Evolutionary conservation across 129 eudicot genomes (phyloP), one percentile per base, ranked within the genome.

Genomic region (Helianthus tuberosus): DNA sequence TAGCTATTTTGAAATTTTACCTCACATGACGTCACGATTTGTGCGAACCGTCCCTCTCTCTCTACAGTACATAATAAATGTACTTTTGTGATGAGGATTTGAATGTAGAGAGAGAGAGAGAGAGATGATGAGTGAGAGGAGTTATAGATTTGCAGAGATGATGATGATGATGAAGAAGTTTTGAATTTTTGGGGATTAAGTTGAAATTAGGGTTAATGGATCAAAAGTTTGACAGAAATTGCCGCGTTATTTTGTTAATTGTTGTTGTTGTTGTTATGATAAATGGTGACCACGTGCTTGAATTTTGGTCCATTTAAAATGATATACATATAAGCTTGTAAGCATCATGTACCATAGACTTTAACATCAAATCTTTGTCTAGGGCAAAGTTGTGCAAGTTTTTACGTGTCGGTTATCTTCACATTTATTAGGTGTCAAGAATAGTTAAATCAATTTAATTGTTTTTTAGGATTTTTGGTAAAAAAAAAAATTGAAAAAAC

Each of bases 201-300:
- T 43, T 67, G 67, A 49, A 49, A 67, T 67, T 55, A 54, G 50
- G 74, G 67, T 68, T 17, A 35, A 69, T 17, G 67, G 82, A 32
- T 76, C 48, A 68, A 57, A 76, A 20, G 36, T 64, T 46, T 76
- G 69, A 63, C 77, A 63, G 72, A 78, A 63, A 78, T 78, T 71
- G 72, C 72, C 77, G 51, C 82, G 72, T 70, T 71, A 64, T 71
- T 43, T 43, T 43, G 47, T 43, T 43, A 43, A 43, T 43, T 78
- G 43, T 70, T 73, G 71, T 43, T 73, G 71, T 43, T 73, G 71
- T 70, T 27, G 25, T 63, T 27, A 53, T n/a, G 52, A 8, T 46
- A 13, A 63, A 23, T 29, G 14, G 10, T 25, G 59, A 11, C 29
- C 62, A 50, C 47, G 35, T 69, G 74, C 58, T 73, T 13, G 7